These are phyloP conservation scores for Lunularia cruciata DNA, from an alignment of 225 moss, liverwort and hornwort species.

Conservation along the genomic window DNA sequence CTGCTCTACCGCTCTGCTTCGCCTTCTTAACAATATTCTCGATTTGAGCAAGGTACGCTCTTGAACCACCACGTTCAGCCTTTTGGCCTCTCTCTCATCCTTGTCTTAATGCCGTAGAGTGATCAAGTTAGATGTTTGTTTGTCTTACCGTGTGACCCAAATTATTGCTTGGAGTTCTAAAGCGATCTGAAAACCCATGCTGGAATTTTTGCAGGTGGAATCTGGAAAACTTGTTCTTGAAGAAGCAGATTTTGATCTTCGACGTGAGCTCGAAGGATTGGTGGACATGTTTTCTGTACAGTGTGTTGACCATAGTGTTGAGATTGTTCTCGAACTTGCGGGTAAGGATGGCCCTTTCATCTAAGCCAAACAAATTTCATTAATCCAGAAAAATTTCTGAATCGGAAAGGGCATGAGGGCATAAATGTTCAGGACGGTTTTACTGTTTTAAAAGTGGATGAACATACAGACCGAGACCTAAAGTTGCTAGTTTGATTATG, in stretches of 20 bases:
- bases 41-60: constrained; percentile 78
- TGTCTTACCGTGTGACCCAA: too few species aligned
- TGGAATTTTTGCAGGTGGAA: constrained; percentile 60
- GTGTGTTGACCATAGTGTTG: constrained; percentile 69
- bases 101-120: background rate
- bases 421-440: too few species aligned
- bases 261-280: constrained; percentile 75
- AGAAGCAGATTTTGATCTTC: constrained; percentile 70
- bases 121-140: too few species aligned
- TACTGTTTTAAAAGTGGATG: too few species aligned
- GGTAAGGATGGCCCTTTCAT: constrained; percentile 35
- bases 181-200: background rate
- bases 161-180: too few species aligned
- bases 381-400: too few species aligned
- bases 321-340: constrained; percentile 71
- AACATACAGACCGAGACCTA: too few species aligned
- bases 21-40: constrained; percentile 83
- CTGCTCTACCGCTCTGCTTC: constrained; percentile 78
- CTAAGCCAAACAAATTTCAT: too few species aligned
- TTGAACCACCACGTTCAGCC: background rate
- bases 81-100: background rate
- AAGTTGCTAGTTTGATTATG: too few species aligned
- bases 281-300: constrained; percentile 94
- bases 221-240: constrained; percentile 81
- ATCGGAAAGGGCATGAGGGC: background rate